Conservation (phyloP, 768 basidiomycete genomes). For the Boletus insuetus region DNA sequence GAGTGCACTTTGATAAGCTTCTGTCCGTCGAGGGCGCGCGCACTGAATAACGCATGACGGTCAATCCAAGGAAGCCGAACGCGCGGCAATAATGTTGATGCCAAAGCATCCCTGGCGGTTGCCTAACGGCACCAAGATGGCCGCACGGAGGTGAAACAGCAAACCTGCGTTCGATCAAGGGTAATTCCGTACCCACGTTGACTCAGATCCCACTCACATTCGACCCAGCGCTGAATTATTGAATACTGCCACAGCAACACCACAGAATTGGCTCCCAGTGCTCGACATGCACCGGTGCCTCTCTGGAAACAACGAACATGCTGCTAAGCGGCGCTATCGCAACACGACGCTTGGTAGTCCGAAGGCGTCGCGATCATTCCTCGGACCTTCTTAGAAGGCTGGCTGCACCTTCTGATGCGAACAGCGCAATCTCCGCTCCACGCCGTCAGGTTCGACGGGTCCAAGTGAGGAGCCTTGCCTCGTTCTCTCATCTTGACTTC, state of each 20-base stretch:
- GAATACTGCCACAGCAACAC: background rate
- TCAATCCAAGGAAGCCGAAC: slow-evolving; percentile 18
- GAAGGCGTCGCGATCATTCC: slow-evolving; percentile 18
- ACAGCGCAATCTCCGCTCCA: slow-evolving; percentile 16
- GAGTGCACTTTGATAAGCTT: slow-evolving; percentile 5
- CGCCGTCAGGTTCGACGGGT: background rate
- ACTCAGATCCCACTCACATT: slow-evolving; percentile 3
- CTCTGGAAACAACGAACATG: background rate
- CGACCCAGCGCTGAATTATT: background rate
- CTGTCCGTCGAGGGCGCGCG: slow-evolving; percentile 12
- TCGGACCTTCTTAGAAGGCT: slow-evolving; percentile 13
- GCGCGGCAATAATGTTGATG: slow-evolving; percentile 9
- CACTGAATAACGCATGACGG: background rate
- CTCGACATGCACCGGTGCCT: background rate
- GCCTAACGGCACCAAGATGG: slow-evolving; percentile 18
- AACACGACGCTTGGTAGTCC: slow-evolving; percentile 8
- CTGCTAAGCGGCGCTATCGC: background rate
- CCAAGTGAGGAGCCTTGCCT: background rate
- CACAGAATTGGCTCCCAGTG: background rate
- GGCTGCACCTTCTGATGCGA: slow-evolving; percentile 6
- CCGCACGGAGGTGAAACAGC: slow-evolving; percentile 8
- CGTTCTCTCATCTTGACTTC: background rate
- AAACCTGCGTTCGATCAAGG: slow-evolving; percentile 7
- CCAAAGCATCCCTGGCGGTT: slow-evolving; percentile 7
- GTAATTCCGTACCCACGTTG: background rate